phyloP scores from a whole-genome alignment of 768 basidiomycete genomes.

The Tubosaeta sp. region DNA sequence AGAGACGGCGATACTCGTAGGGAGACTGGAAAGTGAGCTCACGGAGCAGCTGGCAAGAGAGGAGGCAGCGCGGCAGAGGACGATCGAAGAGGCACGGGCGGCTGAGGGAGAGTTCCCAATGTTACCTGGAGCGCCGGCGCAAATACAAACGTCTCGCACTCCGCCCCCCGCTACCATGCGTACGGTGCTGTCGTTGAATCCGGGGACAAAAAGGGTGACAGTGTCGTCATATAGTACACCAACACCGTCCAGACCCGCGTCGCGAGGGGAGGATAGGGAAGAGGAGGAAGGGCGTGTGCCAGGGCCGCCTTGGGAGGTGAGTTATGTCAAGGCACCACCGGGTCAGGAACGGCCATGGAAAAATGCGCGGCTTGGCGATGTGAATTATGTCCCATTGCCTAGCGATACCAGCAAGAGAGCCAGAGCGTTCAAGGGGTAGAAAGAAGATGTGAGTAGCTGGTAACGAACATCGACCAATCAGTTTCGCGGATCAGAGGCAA shows the following conservation, averaged over 20 bases:
- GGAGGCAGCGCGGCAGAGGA: constrained; percentile 43
- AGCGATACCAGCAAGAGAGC: not conserved
- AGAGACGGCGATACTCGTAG: constrained; percentile 35
- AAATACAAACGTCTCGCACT: constrained; percentile 9
- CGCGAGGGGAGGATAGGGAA: constrained; percentile 32
- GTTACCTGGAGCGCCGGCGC: constrained; percentile 28
- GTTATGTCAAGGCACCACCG: constrained; percentile 27
- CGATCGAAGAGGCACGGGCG: constrained; percentile 42
- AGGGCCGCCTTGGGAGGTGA: constrained; percentile 35
- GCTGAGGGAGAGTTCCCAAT: constrained; percentile 62
- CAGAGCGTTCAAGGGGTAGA: constrained; percentile 2
- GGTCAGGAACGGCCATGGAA: constrained; percentile 40
- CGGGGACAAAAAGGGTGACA: constrained; percentile 46
- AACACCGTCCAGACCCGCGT: constrained; percentile 33
- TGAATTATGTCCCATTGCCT: constrained; percentile 36
- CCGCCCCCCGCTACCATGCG: constrained; percentile 39
- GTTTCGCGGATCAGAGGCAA: not conserved
- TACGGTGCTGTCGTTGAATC: constrained; percentile 57
- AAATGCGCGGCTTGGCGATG: constrained; percentile 34
- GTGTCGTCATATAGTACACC: constrained; percentile 49
- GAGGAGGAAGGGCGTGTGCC: constrained; percentile 39
- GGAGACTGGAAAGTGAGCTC: constrained; percentile 43
- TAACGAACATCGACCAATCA: not conserved
- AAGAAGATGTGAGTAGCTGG: not conserved
- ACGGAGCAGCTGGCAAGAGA: constrained; percentile 43